Evolutionary conservation across 257 asterid genomes (phyloP).

Genomic region (Coffea eugenioides): DNA sequence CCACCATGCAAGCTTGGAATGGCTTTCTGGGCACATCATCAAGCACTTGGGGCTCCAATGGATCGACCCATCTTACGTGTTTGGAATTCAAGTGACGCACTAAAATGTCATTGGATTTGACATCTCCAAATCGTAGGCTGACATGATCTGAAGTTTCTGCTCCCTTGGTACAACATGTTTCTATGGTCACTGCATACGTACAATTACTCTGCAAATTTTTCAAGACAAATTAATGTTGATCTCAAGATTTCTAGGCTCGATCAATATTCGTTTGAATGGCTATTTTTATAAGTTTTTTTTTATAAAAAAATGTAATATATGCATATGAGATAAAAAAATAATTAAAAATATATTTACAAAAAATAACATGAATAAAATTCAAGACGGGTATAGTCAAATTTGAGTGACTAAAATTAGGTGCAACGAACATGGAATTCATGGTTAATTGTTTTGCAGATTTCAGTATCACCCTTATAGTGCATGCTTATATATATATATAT

Average conservation of each 20-base stretch:
- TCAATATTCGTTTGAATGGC: neutral
- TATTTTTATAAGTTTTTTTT: too few species aligned
- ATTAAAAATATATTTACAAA: too few species aligned
- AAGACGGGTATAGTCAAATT: too few species aligned
- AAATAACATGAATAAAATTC: too few species aligned
- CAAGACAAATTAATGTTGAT: neutral
- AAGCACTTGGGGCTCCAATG: constrained; percentile 43
- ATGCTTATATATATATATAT: too few species aligned
- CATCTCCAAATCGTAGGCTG: constrained; percentile 50
- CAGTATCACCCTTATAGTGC: too few species aligned
- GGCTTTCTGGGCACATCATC: constrained; percentile 47
- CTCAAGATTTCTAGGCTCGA: neutral
- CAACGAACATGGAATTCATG: too few species aligned
- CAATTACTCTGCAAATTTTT: constrained; percentile 32
- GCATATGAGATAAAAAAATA: too few species aligned
- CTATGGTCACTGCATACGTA: constrained; percentile 34
- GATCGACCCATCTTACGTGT: constrained; percentile 45
- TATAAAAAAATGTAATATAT: too few species aligned
- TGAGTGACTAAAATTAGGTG: too few species aligned
- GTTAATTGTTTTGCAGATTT: too few species aligned
- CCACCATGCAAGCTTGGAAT: constrained; percentile 46
- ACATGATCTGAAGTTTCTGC: constrained; percentile 44
- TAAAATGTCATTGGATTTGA: constrained; percentile 37
- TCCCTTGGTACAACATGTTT: constrained; percentile 44
- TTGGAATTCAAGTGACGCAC: constrained; percentile 41